These are phyloP conservation scores for Lanmaoa rubissima DNA, from an alignment of 768 basidiomycete genomes.

Conservation along the genomic window DNA sequence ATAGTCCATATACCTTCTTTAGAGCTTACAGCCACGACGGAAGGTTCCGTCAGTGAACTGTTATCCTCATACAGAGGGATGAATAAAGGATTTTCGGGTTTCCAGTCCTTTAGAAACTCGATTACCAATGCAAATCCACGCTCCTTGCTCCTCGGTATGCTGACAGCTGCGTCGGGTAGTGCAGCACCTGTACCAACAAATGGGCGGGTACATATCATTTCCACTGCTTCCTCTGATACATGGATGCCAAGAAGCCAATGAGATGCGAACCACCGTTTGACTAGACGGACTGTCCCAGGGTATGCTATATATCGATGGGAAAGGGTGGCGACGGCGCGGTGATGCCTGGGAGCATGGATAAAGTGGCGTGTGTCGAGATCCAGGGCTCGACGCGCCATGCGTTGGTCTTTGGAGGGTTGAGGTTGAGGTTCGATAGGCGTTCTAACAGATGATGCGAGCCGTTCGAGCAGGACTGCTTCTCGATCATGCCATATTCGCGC, in stretches of 20 bases:
- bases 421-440: not conserved
- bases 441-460: slow-evolving; percentile 50
- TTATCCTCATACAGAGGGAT: slow-evolving; percentile 64
- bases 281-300: slow-evolving; percentile 79
- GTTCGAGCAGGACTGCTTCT: slow-evolving; percentile 76
- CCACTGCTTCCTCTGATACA: slow-evolving; percentile 75
- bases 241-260: slow-evolving; percentile 84
- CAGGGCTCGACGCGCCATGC: slow-evolving; percentile 55
- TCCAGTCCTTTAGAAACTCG: slow-evolving; percentile 76
- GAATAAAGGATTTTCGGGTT: slow-evolving; percentile 70
- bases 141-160: slow-evolving; percentile 72
- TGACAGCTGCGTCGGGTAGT: slow-evolving; percentile 37
- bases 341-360: slow-evolving; percentile 79
- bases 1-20: slow-evolving; percentile 68
- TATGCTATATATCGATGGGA: slow-evolving; percentile 79
- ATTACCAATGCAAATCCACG: slow-evolving; percentile 77
- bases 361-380: slow-evolving; percentile 69
- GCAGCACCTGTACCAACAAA: slow-evolving; percentile 56
- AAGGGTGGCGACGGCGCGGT: slow-evolving; percentile 75
- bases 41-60: slow-evolving; percentile 3
- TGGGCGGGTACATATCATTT: slow-evolving; percentile 77
- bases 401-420: slow-evolving; percentile 40
- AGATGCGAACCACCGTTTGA: slow-evolving; percentile 89
- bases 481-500: slow-evolving; percentile 85
- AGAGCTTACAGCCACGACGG: slow-evolving; percentile 31